Evolutionary conservation across 108 stramenopile genomes (phyloP).

Genomic region (Tribonema minus): DNA sequence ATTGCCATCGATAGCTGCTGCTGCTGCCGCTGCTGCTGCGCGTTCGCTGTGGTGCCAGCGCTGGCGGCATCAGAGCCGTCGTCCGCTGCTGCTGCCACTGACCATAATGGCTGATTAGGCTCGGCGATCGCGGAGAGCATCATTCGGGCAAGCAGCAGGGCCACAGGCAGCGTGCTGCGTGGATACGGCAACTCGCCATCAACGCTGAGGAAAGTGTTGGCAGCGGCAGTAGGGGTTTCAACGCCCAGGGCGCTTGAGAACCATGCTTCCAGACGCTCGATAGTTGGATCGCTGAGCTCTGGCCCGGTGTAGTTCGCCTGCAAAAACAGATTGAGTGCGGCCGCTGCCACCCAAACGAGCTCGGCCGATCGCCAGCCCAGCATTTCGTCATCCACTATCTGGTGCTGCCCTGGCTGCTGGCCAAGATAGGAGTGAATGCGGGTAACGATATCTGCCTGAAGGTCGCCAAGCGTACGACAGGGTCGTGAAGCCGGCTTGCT

Average conservation of each 20-base stretch:
- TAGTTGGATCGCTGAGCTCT: conserved; percentile 12
- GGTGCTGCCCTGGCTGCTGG: no score
- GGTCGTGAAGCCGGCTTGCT: no score
- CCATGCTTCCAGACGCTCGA: neutral
- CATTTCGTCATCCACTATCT: no score
- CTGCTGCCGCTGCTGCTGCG: neutral
- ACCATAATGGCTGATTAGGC: neutral
- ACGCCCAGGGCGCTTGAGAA: neutral
- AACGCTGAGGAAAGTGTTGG: conserved; percentile 21
- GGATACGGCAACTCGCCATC: conserved; percentile 44
- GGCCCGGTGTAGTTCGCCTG: conserved; percentile 41
- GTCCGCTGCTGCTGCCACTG: neutral
- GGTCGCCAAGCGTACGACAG: no score
- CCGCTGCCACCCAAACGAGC: conserved; percentile 21
- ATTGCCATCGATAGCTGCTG: neutral
- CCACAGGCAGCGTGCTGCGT: neutral
- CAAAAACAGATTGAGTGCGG: conserved; percentile 26
- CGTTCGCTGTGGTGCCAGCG: neutral
- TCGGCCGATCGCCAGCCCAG: conserved; percentile 29
- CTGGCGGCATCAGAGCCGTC: neutral
- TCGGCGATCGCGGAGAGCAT: neutral
- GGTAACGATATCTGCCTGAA: no score
- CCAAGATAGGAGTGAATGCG: no score
- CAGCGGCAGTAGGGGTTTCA: neutral
- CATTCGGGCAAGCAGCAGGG: conserved; percentile 14